These are phyloP conservation scores for Lentinula edodes DNA, from an alignment of 768 basidiomycete genomes.

Conservation along the genomic window DNA sequence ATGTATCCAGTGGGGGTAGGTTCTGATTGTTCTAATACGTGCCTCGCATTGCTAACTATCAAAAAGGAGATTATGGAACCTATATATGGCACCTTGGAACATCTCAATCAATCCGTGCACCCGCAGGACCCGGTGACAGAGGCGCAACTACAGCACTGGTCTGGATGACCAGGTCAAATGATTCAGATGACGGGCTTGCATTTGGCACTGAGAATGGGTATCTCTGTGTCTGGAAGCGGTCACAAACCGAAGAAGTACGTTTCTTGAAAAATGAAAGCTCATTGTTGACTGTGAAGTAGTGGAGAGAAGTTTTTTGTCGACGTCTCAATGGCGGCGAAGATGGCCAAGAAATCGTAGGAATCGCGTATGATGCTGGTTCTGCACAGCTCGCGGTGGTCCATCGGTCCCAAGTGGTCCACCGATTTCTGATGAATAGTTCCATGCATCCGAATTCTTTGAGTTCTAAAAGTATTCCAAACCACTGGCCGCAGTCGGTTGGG, in stretches of 20 bases:
- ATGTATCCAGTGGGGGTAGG: not conserved
- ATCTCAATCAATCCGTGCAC: not conserved
- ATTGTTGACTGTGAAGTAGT: not conserved
- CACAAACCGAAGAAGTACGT: too few species aligned
- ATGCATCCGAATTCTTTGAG: not conserved
- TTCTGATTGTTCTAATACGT: not conserved
- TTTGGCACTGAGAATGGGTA: conserved; percentile 2
- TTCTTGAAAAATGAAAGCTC: too few species aligned
- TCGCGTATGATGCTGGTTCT: not conserved
- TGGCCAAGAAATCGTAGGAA: not conserved
- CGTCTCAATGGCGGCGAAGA: not conserved
- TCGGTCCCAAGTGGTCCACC: not conserved
- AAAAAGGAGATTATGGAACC: not conserved
- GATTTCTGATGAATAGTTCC: not conserved
- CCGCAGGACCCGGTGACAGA: not conserved
- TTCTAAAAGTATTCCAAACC: not conserved
- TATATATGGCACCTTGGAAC: not conserved
- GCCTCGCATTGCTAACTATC: not conserved
- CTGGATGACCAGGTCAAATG: not conserved
- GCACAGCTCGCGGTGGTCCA: conserved; percentile 2
- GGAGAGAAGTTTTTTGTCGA: not conserved
- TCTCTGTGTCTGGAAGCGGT: not conserved
- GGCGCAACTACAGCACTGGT: conserved; percentile 2
- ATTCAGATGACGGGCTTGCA: not conserved
- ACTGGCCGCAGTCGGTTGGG: not conserved